Evolutionary conservation across 2,329 filamentous ascomycete species (phyloP).

Genomic region (Trichothecium sympodiale): DNA sequence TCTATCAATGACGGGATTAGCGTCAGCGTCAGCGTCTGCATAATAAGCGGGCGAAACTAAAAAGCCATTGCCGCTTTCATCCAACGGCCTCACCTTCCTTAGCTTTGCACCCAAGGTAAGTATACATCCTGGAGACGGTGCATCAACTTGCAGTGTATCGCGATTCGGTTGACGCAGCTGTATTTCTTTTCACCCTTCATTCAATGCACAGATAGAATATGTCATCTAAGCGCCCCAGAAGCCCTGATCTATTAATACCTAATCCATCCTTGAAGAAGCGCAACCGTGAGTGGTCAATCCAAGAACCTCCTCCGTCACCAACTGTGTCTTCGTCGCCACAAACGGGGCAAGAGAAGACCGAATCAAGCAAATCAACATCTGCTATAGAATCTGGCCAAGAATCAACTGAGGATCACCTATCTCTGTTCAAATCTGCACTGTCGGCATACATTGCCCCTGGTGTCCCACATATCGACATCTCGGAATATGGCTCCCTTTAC

Average conservation of each 20-base stretch:
- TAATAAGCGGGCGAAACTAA: no score
- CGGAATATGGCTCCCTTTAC: constrained; percentile 25
- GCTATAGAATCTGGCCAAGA: constrained; percentile 28
- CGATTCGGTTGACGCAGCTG: no score
- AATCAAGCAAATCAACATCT: constrained; percentile 11
- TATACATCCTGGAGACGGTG: no score
- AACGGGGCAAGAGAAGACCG: constrained; percentile 6
- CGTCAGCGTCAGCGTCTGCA: no score
- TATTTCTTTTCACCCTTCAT: no score
- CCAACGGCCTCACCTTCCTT: no score
- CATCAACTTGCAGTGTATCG: no score
- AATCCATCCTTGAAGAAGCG: constrained; percentile 36
- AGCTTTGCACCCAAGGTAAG: no score
- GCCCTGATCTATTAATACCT: constrained; percentile 21
- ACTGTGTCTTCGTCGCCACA: background rate
- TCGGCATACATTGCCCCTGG: constrained; percentile 13
- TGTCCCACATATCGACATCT: constrained; percentile 19
- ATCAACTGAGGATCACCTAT: constrained; percentile 25
- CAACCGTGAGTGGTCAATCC: constrained; percentile 32
- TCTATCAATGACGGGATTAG: no score
- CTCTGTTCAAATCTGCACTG: constrained; percentile 25
- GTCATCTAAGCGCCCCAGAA: constrained; percentile 16
- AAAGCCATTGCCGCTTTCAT: no score
- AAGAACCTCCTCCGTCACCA: constrained; percentile 6
- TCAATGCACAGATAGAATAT: no score